Evolutionary conservation across 805 yeast species (phyloP).

Genomic region (Sungouiozyma intestinalis): DNA sequence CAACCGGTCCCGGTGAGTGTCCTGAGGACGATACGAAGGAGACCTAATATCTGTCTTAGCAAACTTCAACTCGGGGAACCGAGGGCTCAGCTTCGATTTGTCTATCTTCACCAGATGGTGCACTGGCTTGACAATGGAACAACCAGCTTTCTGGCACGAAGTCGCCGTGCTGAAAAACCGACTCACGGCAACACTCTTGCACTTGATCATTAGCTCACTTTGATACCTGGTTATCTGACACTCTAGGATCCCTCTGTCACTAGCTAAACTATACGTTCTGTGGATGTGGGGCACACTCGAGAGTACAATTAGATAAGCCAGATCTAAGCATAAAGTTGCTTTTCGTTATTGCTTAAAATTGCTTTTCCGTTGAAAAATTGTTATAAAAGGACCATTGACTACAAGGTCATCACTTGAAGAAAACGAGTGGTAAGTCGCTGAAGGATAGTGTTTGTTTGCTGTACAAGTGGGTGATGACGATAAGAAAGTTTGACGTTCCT

Average conservation of each 20-base stretch:
- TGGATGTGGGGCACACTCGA: too few species aligned
- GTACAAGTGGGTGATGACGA: constrained; percentile 3
- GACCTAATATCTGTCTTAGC: constrained; percentile 70
- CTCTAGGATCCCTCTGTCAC: not conserved
- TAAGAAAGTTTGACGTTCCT: constrained; percentile 17
- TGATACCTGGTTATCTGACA: not conserved
- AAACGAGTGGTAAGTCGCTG: too few species aligned
- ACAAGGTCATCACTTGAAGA: not conserved
- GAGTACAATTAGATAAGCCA: not conserved
- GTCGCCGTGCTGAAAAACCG: constrained; percentile 25
- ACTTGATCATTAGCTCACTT: too few species aligned
- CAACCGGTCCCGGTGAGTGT: constrained; percentile 72
- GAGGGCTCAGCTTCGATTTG: constrained; percentile 65
- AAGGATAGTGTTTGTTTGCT: too few species aligned
- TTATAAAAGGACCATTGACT: not conserved
- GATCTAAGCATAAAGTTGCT: not conserved
- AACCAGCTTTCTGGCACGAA: constrained; percentile 37
- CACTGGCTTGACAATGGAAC: constrained; percentile 77
- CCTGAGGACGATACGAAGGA: constrained; percentile 63
- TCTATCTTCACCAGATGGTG: constrained; percentile 77
- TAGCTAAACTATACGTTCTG: not conserved
- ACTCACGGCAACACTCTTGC: too few species aligned
- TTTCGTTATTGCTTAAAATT: too few species aligned
- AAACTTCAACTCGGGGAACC: constrained; percentile 55
- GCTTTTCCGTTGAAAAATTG: not conserved